Evolutionary conservation across 1,284 basidiomycete genomes (phyloP), one percentile per base, ranked within the genome.

Genomic region (Tremellales sp.): DNA sequence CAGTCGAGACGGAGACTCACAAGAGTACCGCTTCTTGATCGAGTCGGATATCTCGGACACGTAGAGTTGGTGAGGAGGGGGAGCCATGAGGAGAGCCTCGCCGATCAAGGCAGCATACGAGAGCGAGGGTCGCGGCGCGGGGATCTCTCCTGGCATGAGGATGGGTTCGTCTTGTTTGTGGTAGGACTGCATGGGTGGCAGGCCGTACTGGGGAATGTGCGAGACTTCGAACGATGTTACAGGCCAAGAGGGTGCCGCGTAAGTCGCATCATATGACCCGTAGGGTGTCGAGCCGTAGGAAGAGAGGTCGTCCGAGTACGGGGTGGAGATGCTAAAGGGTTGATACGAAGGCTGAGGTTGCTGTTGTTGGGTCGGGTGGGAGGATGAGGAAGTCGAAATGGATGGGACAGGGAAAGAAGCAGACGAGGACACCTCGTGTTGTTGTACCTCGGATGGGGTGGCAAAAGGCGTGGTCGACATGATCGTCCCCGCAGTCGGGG

Each of bases 61-160:
- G 36, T 68, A 69, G 36, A 73, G 57, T 33, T 70, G 68, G 51
- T 72, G 66, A 8, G 71, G 70, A 1, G 63, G 56, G 9, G 60
- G 54, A 8, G 66, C 54, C 3, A 61, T 37, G 2, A 73, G 52
- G 5, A 73, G 51, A 3, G 70, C 69, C 43, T 71, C 68, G 21
- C 68, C 71, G 34, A 73, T 73, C 44, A 73, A 55, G 1, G 68
- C 68, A 5, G 70, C 68, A 41, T 71, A 73, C 13, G 66, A 66
- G 48, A 57, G 60, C 7, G 63, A 58, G 5, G 71, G 71, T 33
- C 69, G 53, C 12, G 66, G 60, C 2, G 66, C 65, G 1, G 57
- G 59, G 6, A 63, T 41, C 45, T 71, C 69, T 12, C 66, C 68
- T 5, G 64, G 66, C 19, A 52, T 57, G 24, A 71, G 57, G 52